Evolutionary conservation across 177 flowering plant species (phyloP).

Genomic region (Vitis hybrid): DNA sequence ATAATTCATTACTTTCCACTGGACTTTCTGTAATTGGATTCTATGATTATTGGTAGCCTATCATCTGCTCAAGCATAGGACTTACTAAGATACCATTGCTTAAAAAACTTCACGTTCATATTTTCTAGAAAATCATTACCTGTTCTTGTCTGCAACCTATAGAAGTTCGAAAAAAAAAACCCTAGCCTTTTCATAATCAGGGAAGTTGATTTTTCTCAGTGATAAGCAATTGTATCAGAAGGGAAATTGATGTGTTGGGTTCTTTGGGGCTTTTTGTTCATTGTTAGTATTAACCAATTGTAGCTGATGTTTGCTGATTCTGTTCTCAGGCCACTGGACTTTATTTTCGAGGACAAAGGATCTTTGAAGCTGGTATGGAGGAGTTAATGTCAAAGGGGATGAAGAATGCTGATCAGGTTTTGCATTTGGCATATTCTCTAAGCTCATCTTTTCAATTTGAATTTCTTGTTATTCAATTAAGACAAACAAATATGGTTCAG

Average conservation of each 20-base stretch:
- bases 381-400: constrained; percentile 57
- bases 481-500: constrained; percentile 26
- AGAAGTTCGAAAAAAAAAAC: too few relatives aligned
- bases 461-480: not conserved
- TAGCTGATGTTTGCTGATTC: not conserved
- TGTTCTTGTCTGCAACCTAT: too few relatives aligned
- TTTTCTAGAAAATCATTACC: too few relatives aligned
- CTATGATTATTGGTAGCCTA: too few relatives aligned
- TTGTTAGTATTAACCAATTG: not conserved
- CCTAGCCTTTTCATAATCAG: not conserved
- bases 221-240: not conserved
- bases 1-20: too few relatives aligned
- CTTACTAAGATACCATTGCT: too few relatives aligned
- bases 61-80: too few relatives aligned
- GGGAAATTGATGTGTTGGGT: not conserved
- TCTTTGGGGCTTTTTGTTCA: not conserved
- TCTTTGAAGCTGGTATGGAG: constrained; percentile 55
- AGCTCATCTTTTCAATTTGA: not conserved
- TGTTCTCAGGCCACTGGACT: constrained; percentile 31
- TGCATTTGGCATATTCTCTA: not conserved
- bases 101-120: too few relatives aligned
- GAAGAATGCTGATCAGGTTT: constrained; percentile 53
- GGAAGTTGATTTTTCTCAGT: not conserved
- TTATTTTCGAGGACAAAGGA: constrained; percentile 54
- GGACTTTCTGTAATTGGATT: too few relatives aligned